A percentile compares a stretch with the other conserved stretches of the same genome.
Conservation (phyloP, 306 rosid genomes). For the Ammopiptanthus mongolicus region DNA sequence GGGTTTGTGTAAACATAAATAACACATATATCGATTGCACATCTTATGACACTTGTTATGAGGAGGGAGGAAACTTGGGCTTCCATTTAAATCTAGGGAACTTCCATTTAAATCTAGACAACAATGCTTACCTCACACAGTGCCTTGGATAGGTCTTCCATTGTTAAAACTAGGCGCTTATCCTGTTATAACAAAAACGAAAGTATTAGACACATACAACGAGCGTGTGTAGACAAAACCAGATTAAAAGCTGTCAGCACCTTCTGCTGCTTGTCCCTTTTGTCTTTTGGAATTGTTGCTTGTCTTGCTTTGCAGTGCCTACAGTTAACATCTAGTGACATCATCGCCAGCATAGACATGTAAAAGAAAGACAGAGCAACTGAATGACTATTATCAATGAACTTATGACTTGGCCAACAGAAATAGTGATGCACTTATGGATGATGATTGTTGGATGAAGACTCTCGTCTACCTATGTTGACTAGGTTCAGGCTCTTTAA, state of each 20-base stretch:
- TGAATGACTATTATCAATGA: background rate
- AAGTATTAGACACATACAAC: background rate
- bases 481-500: too few species aligned
- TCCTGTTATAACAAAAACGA: slow-evolving; percentile 53
- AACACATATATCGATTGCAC: background rate
- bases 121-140: slow-evolving; percentile 54
- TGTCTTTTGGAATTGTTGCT: slow-evolving; percentile 78
- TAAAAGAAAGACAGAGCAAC: background rate
- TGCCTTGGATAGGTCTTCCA: slow-evolving; percentile 84
- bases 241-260: slow-evolving; percentile 28
- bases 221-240: background rate
- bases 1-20: background rate
- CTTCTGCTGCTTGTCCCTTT: slow-evolving; percentile 94
- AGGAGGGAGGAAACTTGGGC: background rate
- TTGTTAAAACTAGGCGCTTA: slow-evolving; percentile 71
- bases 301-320: slow-evolving; percentile 97
- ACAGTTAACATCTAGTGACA: slow-evolving; percentile 23
- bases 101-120: slow-evolving; percentile 11
- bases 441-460: background rate
- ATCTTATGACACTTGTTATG: background rate
- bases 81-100: slow-evolving; percentile 13
- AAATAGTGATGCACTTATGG: slow-evolving; percentile 4
- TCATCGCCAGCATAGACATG: background rate
- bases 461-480: too few species aligned
- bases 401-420: background rate